A percentile compares a stretch with the other conserved stretches of the same genome.
phyloP scores from a whole-genome alignment of 2,329 filamentous ascomycete genomes.

The Geosmithia morbida region DNA sequence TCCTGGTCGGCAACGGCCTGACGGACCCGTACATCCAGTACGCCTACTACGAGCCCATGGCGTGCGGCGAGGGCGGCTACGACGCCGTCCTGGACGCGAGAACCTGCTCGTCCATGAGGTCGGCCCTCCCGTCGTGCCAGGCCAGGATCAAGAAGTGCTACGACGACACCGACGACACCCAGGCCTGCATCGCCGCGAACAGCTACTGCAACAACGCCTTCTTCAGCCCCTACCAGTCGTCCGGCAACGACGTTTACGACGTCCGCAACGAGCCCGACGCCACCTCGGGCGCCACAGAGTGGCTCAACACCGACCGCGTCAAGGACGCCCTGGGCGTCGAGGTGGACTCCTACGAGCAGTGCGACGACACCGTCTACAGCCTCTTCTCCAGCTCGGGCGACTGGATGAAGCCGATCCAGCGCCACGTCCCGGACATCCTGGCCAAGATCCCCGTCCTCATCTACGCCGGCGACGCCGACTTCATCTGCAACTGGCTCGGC shows the following conservation, averaged over 20 bases:
- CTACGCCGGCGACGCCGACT: conserved; percentile 83
- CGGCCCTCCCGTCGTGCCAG: conserved; percentile 77
- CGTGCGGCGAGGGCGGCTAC: conserved; percentile 90
- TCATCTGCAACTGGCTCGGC: conserved; percentile 96
- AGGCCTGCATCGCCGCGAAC: conserved; percentile 79
- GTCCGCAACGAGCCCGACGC: conserved; percentile 66
- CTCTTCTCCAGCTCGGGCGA: conserved; percentile 97
- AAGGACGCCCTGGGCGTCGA: conserved; percentile 82
- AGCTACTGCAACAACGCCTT: conserved; percentile 99
- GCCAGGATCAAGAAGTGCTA: conserved; percentile 85
- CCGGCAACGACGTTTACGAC: conserved; percentile 90
- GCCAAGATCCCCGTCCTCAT: conserved; percentile 88
- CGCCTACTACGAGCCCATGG: conserved; percentile 93
- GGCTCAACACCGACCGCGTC: conserved; percentile 72
- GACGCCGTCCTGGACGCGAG: conserved; percentile 66
- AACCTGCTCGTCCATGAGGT: conserved; percentile 82
- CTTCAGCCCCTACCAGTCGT: conserved; percentile 86
- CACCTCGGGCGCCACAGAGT: conserved; percentile 64
- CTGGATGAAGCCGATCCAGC: conserved; percentile 98
- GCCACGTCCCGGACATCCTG: conserved; percentile 70
- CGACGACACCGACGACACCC: conserved; percentile 56
- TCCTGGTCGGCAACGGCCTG: conserved; percentile 90
- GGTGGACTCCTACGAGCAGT: conserved; percentile 79
- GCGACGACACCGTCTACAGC: conserved; percentile 97
- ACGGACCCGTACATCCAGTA: conserved; percentile 92